These are phyloP conservation scores for Ascocoryne sarcoides DNA, from an alignment of 2,329 filamentous ascomycete species.

Conservation along the genomic window DNA sequence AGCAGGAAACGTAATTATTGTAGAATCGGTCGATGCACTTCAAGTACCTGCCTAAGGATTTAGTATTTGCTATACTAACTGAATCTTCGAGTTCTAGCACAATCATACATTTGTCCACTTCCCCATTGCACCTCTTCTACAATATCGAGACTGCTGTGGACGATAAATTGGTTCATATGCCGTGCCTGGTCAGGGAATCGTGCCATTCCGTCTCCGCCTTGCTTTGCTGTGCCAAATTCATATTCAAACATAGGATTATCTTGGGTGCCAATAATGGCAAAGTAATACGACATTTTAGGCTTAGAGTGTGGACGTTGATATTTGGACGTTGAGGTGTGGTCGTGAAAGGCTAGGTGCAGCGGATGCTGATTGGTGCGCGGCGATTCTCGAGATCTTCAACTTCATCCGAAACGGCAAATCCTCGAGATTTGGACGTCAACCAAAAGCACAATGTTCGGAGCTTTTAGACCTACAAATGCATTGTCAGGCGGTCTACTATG, in stretches of 20 bases:
- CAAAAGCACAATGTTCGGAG: slow-evolving; percentile 61
- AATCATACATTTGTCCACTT: slow-evolving; percentile 66
- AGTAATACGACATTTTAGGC: slow-evolving; percentile 87
- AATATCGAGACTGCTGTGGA: slow-evolving; percentile 88
- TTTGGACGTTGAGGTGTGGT: slow-evolving; percentile 1
- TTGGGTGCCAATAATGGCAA: slow-evolving; percentile 89
- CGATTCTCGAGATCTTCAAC: not conserved
- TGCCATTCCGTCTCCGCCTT: slow-evolving; percentile 85
- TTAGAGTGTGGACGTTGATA: slow-evolving; percentile 3
- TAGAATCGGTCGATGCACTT: slow-evolving; percentile 97
- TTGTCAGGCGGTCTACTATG: slow-evolving; percentile 77
- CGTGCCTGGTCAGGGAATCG: slow-evolving; percentile 82
- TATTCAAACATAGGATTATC: slow-evolving; percentile 96
- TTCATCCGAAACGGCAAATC: not conserved
- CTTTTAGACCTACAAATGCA: slow-evolving; percentile 70
- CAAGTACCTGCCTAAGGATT: slow-evolving; percentile 64
- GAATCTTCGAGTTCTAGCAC: not conserved
- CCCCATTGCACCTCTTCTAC: slow-evolving; percentile 96
- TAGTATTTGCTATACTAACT: slow-evolving; percentile 3
- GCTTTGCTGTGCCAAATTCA: slow-evolving; percentile 94
- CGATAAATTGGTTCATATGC: slow-evolving; percentile 95
- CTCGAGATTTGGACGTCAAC: not conserved
- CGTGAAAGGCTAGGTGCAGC: slow-evolving; percentile 7
- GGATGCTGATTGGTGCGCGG: slow-evolving; percentile 19
- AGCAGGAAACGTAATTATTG: slow-evolving; percentile 90